Percentiles rank a stretch among this genome's conserved stretches.
phyloP scores from a whole-genome alignment of 176 grass and related monocot species.

The Thalia dealbata region DNA sequence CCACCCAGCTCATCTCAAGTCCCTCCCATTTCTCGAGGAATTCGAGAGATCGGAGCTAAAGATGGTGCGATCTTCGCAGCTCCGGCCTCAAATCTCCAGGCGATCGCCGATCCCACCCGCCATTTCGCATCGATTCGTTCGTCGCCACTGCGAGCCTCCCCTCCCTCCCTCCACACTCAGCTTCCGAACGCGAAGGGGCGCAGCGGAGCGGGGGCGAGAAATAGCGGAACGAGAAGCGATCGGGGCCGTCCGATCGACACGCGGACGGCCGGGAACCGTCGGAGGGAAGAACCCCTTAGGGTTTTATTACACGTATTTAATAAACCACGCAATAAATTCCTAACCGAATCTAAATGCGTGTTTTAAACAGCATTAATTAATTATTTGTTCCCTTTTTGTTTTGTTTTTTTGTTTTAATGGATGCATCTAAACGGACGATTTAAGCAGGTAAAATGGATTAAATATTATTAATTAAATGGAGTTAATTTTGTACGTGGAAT shows the following conservation, averaged over 20 bases:
- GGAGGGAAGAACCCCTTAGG: neutral
- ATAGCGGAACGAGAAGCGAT: neutral
- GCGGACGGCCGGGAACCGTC: neutral
- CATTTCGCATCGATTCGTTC: neutral
- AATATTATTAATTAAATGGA: no score
- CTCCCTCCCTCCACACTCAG: neutral
- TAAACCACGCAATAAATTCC: neutral
- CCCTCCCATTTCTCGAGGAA: neutral
- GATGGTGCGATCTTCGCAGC: neutral
- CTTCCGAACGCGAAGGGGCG: neutral
- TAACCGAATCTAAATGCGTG: neutral
- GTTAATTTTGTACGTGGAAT: no score
- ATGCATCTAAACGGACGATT: no score
- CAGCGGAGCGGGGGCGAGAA: neutral
- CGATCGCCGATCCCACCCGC: neutral
- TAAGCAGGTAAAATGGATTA: no score
- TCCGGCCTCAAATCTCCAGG: neutral
- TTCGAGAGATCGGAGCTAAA: neutral
- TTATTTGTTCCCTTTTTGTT: no score
- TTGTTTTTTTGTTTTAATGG: no score
- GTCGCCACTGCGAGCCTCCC: neutral
- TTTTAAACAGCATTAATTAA: no score
- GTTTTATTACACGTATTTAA: conserved; percentile 6
- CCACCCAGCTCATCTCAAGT: no score
- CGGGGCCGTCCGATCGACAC: neutral